phyloP scores from a whole-genome alignment of 331 rosid genomes.

The Pyracantha coccinea region DNA sequence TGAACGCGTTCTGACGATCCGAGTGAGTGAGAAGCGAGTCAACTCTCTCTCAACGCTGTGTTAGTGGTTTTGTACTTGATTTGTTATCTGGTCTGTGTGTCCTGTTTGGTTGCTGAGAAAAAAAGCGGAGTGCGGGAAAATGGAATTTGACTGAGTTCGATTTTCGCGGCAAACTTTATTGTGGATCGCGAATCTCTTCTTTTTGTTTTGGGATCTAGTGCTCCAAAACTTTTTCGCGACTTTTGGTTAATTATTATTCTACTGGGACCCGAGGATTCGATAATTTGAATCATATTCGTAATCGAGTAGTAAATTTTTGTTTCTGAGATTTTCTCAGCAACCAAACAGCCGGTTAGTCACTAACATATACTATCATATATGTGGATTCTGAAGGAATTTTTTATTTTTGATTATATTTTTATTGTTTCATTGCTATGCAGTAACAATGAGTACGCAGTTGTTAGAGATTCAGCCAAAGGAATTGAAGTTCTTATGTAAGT shows the following conservation, averaged over 20 bases:
- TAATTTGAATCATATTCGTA: background rate
- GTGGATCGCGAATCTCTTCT: background rate
- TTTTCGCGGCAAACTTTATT: background rate
- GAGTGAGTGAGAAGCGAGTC: background rate
- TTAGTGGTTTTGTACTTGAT: background rate
- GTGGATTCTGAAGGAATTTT: background rate
- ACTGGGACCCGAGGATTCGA: constrained; percentile 11
- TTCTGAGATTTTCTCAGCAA: constrained; percentile 11
- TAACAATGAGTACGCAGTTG: constrained; percentile 47
- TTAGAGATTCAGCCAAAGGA: constrained; percentile 75
- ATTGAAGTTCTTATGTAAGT: constrained; percentile 68
- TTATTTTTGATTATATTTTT: background rate
- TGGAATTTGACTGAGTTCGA: background rate
- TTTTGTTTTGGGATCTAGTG: constrained; percentile 23
- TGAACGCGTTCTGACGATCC: background rate
- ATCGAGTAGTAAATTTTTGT: background rate
- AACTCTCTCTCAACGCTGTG: background rate
- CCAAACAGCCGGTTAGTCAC: background rate
- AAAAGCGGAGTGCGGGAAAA: constrained; percentile 1
- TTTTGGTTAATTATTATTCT: constrained; percentile 1
- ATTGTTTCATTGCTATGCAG: background rate
- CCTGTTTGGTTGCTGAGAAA: constrained; percentile 18
- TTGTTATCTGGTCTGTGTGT: background rate
- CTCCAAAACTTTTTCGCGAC: background rate
- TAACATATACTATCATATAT: background rate